These are phyloP conservation scores for Colletotrichum filicis DNA, from an alignment of 2,329 filamentous ascomycete species.

Conservation along the genomic window DNA sequence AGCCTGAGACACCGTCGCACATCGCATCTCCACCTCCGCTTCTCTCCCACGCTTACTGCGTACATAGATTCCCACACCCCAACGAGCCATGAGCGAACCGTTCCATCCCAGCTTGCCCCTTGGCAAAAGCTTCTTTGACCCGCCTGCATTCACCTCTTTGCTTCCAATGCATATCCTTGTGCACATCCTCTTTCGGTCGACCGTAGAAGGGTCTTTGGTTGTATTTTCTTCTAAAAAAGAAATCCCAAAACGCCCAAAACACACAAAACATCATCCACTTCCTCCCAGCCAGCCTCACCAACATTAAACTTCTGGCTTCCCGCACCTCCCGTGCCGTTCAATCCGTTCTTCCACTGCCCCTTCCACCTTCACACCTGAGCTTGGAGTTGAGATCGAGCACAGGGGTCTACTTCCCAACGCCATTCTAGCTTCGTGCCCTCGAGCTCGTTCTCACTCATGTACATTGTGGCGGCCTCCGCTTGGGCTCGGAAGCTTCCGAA, in stretches of 20 bases:
- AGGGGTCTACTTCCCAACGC: background rate
- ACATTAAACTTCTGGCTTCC: background rate
- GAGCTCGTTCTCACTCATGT: background rate
- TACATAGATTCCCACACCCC: background rate
- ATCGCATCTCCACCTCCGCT: background rate
- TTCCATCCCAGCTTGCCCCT: constrained; percentile 18
- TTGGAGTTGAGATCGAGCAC: background rate
- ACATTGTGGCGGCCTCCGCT: background rate
- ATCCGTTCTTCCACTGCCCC: too few relatives aligned
- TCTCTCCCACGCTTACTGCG: background rate
- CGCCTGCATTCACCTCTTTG: background rate
- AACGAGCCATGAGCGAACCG: background rate
- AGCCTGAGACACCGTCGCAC: constrained; percentile 5
- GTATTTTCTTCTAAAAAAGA: background rate
- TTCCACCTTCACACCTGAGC: background rate
- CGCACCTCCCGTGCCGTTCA: background rate
- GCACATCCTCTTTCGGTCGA: background rate
- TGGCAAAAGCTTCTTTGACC: constrained; percentile 34
- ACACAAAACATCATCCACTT: background rate
- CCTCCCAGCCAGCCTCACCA: background rate
- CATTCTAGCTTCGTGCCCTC: background rate
- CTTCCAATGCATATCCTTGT: background rate
- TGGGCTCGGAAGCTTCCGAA: constrained; percentile 15
- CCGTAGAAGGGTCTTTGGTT: background rate
- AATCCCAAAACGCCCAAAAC: background rate